Evolutionary conservation across 192 early-diverging fungal genomes (phyloP).

Genomic region (Gryganskiella cystojenkinii): DNA sequence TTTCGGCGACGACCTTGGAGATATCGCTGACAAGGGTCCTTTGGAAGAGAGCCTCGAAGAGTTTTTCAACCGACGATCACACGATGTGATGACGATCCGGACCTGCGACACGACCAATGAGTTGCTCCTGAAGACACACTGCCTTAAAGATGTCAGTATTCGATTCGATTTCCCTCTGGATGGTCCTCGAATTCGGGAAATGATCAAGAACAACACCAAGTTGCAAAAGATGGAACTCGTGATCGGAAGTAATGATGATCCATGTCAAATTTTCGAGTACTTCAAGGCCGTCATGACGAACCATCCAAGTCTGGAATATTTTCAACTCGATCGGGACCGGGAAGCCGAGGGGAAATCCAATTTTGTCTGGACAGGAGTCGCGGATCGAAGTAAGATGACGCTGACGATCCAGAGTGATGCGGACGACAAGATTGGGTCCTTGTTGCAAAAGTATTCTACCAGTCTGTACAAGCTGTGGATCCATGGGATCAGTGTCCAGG

Average conservation of each 20-base stretch:
- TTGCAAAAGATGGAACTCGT: constrained; percentile 21
- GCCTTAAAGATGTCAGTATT: constrained; percentile 34
- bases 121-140: constrained; percentile 8
- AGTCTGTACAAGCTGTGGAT: constrained; percentile 28
- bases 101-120: constrained; percentile 11
- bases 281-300: constrained; percentile 30
- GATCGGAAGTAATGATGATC: constrained; percentile 23
- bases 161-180: constrained; percentile 23
- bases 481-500: constrained; percentile 21
- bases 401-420: constrained; percentile 25
- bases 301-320: constrained; percentile 26
- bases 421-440: constrained; percentile 38
- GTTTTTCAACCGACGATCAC: constrained; percentile 17
- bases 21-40: neutral
- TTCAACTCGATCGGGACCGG: constrained; percentile 25
- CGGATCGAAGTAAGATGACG: constrained; percentile 39
- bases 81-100: constrained; percentile 23
- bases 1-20: neutral
- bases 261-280: constrained; percentile 43
- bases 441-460: constrained; percentile 37
- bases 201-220: constrained; percentile 36
- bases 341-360: constrained; percentile 20
- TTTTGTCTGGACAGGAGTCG: constrained; percentile 30
- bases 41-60: constrained; percentile 2
- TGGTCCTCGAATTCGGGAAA: constrained; percentile 38